Base-by-base conservation (phyloP, 495 filamentous ascomycete genomes). In the Aspergillus funiculosus region DNA sequence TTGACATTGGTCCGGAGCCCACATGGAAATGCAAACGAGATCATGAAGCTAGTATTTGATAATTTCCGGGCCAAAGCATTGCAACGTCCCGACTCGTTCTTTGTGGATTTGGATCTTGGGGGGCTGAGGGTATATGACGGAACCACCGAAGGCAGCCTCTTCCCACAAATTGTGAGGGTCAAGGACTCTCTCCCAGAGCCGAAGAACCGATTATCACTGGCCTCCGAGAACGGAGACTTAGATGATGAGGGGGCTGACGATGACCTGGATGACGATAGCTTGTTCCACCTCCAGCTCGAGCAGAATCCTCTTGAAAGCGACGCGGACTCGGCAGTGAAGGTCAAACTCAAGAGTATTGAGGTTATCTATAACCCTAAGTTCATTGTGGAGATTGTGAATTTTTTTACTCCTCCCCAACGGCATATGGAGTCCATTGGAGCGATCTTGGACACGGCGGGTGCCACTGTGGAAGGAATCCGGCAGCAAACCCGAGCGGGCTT, bases 391-490 rank as follows among this genome's bases (percentile, higher is more conserved):
- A 81, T 96, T 21, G 85, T 81, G 39, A 86, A 85, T 46, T 98
- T 98, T 69, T 97, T 98, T 72, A 85, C 90, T 43, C 92, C 92
- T 4, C 94, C 92, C 1, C 87, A 95, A 62, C 76, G 88, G 46
- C 94, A 98, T 61, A 95, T 97, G 92, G 92, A 98, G 62, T 96
- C 91, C 15, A 94, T 98, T 54, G 83, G 82, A 6, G 92, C 91
- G 18, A 72, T 98, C 35, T 80, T 98, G 75, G 92, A 98, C 59
- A 87, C 86, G 14, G 92, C 92, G 17, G 90, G 92, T 13, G 89
- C 89, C 21, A 97, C 91, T 0, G 91, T 98, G 1, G 88, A 97
- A 64, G 90, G 88, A 10, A 68, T 97, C 44, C 79, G 92, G 26
- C 89, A 95, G 63, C 92, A 98, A 67, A 98, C 94, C 2, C 77